phyloP scores from a whole-genome alignment of 2,329 filamentous ascomycete species.

The Ceratocystis destructans region DNA sequence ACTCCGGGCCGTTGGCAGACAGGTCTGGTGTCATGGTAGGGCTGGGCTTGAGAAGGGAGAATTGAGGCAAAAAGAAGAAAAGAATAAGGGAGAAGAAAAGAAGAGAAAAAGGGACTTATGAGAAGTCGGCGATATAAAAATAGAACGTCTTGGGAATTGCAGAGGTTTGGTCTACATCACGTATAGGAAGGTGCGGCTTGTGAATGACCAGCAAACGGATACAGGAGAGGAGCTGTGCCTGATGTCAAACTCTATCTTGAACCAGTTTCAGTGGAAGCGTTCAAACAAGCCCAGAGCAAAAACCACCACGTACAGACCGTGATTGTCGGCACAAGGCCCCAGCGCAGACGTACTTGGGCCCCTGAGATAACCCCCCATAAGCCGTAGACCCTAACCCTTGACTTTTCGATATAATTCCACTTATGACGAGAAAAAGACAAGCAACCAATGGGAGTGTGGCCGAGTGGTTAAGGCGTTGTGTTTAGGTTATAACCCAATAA shows the following conservation, averaged over 20 bases:
- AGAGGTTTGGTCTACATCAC: background rate
- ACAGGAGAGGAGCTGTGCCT: no score
- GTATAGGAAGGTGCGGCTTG: background rate
- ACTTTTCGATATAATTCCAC: no score
- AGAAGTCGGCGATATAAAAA: background rate
- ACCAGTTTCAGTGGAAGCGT: background rate
- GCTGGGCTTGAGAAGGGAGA: background rate
- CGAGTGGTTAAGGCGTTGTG: slow-evolving; percentile 44
- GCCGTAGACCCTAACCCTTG: background rate
- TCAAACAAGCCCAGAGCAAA: background rate
- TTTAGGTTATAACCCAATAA: slow-evolving; percentile 31
- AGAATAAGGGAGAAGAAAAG: background rate
- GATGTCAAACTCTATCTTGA: no score
- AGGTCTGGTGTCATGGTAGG: background rate
- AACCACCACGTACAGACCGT: background rate
- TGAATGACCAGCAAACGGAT: no score
- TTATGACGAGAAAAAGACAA: background rate
- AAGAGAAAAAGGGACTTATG: background rate
- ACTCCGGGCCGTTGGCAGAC: background rate
- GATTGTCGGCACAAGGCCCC: background rate
- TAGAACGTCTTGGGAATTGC: background rate
- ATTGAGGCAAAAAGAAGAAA: background rate
- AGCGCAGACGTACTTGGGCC: background rate
- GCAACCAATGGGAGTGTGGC: slow-evolving; percentile 30
- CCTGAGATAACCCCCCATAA: no score